Evolutionary conservation across 73 alveolate genomes (phyloP), one percentile per base, ranked within the genome.

Genomic region (Blepharisma japonicum): DNA sequence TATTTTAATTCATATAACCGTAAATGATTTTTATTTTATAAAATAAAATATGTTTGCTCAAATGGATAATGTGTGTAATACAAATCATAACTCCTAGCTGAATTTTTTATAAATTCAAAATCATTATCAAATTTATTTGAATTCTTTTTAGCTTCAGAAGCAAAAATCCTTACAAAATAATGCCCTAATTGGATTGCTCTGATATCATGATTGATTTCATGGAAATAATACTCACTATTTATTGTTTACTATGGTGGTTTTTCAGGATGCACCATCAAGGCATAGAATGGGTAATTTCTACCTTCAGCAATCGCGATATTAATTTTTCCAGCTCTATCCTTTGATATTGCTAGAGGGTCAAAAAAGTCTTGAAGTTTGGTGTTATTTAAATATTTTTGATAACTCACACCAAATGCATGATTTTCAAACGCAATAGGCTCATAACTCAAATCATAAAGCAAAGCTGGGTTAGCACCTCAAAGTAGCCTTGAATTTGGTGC

Each of bases 261-360:
- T 67, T 88, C 94, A 7, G 93, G 93, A 80, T 90, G 94, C 80
- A 61, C 88, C 55, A 84, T 83, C 79, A 70, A 56, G 18, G 86
- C 88, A 68, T 42, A 83, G 56, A 90, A 81, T 9, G 97, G 94
- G 78, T 78, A 76, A 21, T 47, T 45, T 47, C 79, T 83, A 42
- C 89, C 80, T 80, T 90, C 89, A 49, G 83, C 53, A 6, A 92
- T 68, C 9, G 92, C 94, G 0, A 77, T 50, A 55, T 47, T 48
- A 27, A 46, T 23, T 55, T 54, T n/a, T 54, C 49, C 54, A 77
- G 79, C 49, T 77, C 6, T 20, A 20, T 56, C 66, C 23, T 39
- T 21, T 39, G n/a, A 47, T 25, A 9, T 0, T 0, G 49, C 51
- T 14, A 56, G 61, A 3, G 8, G 18, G 5, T 39, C 68, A 45